A percentile compares a stretch with the other conserved stretches of the same genome.
These are phyloP conservation scores for Eucalyptus pauciflora DNA, from an alignment of 345 rosid genomes.

Conservation along the genomic window DNA sequence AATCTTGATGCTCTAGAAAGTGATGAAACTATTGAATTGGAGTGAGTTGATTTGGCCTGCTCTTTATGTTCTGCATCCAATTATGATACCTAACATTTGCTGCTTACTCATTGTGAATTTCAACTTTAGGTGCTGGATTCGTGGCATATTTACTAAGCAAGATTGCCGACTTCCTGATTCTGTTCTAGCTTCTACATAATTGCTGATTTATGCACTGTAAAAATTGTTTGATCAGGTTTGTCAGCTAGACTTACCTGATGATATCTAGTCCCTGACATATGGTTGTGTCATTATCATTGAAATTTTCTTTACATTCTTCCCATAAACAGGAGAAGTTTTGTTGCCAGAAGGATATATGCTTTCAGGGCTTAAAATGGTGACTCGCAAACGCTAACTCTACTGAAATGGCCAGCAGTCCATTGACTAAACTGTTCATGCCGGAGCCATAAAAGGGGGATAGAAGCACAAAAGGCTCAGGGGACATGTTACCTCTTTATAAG, in stretches of 20 bases:
- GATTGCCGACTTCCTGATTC: not conserved
- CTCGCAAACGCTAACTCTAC: not conserved
- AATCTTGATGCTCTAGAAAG: not conserved
- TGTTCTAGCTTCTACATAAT: not conserved
- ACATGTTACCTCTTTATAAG: not conserved
- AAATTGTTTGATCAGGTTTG: not conserved
- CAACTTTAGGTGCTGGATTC: conserved; percentile 19
- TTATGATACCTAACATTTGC: too few species aligned
- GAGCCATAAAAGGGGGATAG: not conserved
- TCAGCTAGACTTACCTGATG: not conserved
- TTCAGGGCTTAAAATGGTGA: not conserved
- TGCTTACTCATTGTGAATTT: not conserved
- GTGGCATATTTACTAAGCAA: conserved; percentile 7
- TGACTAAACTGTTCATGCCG: not conserved
- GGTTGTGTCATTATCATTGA: not conserved
- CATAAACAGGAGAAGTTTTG: not conserved
- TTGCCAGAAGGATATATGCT: not conserved
- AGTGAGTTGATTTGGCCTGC: not conserved
- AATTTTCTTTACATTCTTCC: not conserved
- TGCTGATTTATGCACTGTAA: not conserved
- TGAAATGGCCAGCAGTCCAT: not conserved
- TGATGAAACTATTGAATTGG: not conserved
- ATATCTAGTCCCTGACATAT: not conserved
- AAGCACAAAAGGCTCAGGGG: not conserved
- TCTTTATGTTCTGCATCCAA: not conserved